Evolutionary conservation across 129 eudicot genomes (phyloP), one percentile per base, ranked within the genome.

Genomic region (Chrysanthemum makinoi): DNA sequence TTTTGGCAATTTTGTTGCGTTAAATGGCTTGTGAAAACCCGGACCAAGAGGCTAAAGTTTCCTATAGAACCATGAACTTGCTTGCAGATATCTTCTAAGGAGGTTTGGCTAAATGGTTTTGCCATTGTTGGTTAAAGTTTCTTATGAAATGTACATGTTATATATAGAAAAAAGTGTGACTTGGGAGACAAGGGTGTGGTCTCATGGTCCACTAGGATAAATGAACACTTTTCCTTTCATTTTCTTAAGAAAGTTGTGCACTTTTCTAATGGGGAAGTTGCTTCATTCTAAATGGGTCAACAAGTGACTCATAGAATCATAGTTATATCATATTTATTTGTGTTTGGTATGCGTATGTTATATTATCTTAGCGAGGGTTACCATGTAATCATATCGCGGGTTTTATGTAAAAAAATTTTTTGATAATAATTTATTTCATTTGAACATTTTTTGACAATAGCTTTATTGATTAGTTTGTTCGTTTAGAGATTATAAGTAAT

Each of bases 61-160:
- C 78, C 88, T 57, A 62, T 68, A 80, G 80, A 72, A 62, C 76
- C 83, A 80, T 84, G 90, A 60, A 86, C 80, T 26, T 80, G 82
- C 73, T 78, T 80, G 79, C 96, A 89, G 7, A 80, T 65, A 57
- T 61, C 81, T 77, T 89, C 89, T 72, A 59, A 14, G 68, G 60
- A 49, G 80, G 43, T 75, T 75, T 72, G 89, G 75, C 43, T 76
- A 35, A 48, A 43, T 62, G 63, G 54, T 51, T 61, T 78, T 68
- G 77, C 77, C 81, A 77, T 77, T 71, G 77, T 43, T 68, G 57
- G 56, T 68, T 71, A 70, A 62, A 60, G 52, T 70, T 63, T 14
- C 35, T 30, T 15, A 52, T 43, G 66, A 52, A 54, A 55, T 69
- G 66, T 63, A 62, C 53, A 66, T 62, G 77, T 18, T 63, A 55